Conservation (phyloP, 306 rosid genomes). For the Casuarina cunninghamiana region DNA sequence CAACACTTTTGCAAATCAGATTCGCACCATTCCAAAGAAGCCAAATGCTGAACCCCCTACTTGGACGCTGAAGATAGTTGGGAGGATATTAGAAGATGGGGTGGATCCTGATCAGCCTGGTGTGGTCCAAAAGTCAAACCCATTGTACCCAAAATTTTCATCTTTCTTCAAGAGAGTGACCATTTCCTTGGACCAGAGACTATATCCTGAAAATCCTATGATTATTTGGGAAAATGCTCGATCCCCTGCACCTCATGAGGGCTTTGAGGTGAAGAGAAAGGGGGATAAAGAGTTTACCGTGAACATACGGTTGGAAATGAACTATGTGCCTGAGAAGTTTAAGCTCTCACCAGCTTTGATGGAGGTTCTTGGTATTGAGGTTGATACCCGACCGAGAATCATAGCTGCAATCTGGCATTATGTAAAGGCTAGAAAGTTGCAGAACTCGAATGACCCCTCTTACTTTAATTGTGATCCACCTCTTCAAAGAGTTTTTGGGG, state of each 20-base stretch:
- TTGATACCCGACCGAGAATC: constrained; percentile 95
- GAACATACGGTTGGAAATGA: constrained; percentile 84
- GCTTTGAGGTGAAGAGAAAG: constrained; percentile 97
- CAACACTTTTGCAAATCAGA: constrained; percentile 88
- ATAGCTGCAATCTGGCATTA: constrained; percentile 98
- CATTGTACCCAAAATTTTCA: constrained; percentile 84
- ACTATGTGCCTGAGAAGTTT: constrained; percentile 88
- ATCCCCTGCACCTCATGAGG: constrained; percentile 86
- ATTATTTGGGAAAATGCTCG: constrained; percentile 89
- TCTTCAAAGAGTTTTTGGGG: constrained; percentile 94
- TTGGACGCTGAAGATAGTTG: constrained; percentile 95
- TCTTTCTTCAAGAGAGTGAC: constrained; percentile 89
- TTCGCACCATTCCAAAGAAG: constrained; percentile 71
- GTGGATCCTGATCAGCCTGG: constrained; percentile 97
- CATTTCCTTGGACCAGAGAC: constrained; percentile 91
- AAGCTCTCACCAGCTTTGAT: constrained; percentile 86
- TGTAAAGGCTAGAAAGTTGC: constrained; percentile 97
- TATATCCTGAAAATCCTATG: constrained; percentile 78
- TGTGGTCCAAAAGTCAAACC: constrained; percentile 74
- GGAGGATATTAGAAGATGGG: constrained; percentile 96
- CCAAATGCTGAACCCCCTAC: constrained; percentile 90
- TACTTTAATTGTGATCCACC: constrained; percentile 81
- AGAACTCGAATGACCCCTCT: constrained; percentile 82
- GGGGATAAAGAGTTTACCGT: constrained; percentile 86
- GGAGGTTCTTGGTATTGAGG: constrained; percentile 99